Evolutionary conservation across 2,329 filamentous ascomycete species (phyloP).

Genomic region (Triangularia setosa): DNA sequence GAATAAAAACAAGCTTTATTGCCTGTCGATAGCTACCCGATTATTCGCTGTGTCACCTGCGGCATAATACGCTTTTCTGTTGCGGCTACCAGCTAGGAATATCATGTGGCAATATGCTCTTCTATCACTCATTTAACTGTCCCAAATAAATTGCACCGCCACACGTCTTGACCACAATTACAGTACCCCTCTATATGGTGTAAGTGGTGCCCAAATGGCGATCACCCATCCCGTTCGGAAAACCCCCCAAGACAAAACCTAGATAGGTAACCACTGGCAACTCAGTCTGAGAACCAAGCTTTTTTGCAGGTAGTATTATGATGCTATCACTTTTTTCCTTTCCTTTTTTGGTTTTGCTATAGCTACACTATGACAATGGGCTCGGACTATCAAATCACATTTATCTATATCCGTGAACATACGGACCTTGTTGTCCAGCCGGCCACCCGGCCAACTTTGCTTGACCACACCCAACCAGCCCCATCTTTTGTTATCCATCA

Average conservation of each 20-base stretch:
- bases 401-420: neutral
- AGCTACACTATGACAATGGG: no score
- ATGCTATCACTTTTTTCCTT: neutral
- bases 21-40: neutral
- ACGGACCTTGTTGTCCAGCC: neutral
- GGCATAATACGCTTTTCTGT: neutral
- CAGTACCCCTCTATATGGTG: neutral
- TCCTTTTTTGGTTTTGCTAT: no score
- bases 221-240: neutral
- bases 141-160: neutral
- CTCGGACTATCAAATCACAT: neutral
- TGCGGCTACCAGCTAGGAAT: neutral
- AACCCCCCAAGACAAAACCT: neutral
- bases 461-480: no score
- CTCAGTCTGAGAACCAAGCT: neutral
- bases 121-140: no score
- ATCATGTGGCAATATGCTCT: neutral
- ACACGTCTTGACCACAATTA: neutral
- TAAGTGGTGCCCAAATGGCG: neutral
- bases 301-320: neutral
- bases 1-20: neutral
- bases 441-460: neutral
- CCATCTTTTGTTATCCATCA: neutral
- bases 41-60: neutral
- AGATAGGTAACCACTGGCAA: neutral